Evolutionary conservation across 2,329 filamentous ascomycete genomes (phyloP).

Genomic region (Epichloe glyceriae): DNA sequence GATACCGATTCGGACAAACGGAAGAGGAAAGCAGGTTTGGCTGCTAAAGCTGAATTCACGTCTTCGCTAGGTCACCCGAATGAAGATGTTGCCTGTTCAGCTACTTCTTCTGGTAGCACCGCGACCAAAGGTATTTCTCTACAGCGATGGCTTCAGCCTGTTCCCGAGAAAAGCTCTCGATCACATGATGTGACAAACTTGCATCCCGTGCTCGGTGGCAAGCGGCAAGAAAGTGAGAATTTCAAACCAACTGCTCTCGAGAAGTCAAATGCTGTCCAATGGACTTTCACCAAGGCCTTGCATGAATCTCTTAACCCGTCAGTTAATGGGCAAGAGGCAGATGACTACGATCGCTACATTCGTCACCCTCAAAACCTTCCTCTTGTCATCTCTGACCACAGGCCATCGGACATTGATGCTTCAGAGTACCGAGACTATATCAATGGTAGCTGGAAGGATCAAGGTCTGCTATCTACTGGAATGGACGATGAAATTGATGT

Average conservation of each 20-base stretch:
- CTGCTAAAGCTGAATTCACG: conserved; percentile 49
- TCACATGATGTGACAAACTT: conserved; percentile 1
- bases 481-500: conserved; percentile 32
- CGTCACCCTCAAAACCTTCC: conserved; percentile 80
- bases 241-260: conserved; percentile 50
- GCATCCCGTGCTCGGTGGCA: background rate
- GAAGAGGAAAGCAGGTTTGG: conserved; percentile 53
- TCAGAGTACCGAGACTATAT: conserved; percentile 73
- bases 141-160: conserved; percentile 48
- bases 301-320: conserved; percentile 75
- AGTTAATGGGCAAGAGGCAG: conserved; percentile 61
- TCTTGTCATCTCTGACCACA: conserved; percentile 60
- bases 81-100: conserved; percentile 29
- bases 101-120: conserved; percentile 25
- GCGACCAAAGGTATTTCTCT: conserved; percentile 38
- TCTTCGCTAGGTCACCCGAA: conserved; percentile 15
- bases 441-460: conserved; percentile 51
- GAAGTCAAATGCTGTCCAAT: conserved; percentile 72
- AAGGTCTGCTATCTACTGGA: conserved; percentile 42
- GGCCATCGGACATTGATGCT: conserved; percentile 43
- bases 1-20: conserved; percentile 50
- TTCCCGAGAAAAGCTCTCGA: conserved; percentile 21
- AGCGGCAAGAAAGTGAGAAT: conserved; percentile 15
- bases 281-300: conserved; percentile 79
- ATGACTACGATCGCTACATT: conserved; percentile 83